These are phyloP conservation scores for Backusella australiensis DNA, from an alignment of 192 early-diverging fungal genomes.

Conservation along the genomic window DNA sequence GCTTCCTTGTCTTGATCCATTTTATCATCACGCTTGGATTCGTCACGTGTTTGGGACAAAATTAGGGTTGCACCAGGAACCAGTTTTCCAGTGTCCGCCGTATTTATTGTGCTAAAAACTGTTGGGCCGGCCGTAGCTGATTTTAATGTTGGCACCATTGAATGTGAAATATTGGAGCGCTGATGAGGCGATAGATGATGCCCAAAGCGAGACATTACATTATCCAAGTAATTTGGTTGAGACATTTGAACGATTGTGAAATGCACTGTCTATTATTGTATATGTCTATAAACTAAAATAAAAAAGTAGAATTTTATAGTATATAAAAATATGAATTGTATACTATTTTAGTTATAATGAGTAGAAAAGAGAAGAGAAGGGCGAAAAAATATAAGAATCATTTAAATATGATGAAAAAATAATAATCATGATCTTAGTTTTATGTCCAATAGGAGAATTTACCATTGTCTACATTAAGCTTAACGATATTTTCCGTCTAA, in stretches of 20 bases:
- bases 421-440: not conserved
- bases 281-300: not conserved
- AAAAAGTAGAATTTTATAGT: not conserved
- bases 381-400: not conserved
- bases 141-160: conserved; percentile 12
- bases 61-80: not conserved
- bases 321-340: not conserved
- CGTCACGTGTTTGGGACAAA: not conserved
- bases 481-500: not conserved
- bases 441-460: conserved; percentile 5
- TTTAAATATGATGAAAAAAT: not conserved
- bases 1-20: not conserved
- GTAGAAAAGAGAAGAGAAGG: not conserved
- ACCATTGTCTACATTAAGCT: not conserved
- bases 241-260: not conserved
- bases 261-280: not conserved
- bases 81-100: not conserved
- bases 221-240: conserved; percentile 17
- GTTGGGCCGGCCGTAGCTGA: not conserved
- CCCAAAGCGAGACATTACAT: conserved; percentile 24
- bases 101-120: not conserved
- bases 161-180: conserved; percentile 15
- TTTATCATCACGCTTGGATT: not conserved
- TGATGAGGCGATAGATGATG: conserved; percentile 19
- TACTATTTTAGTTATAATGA: not conserved